Percentiles rank a stretch among this genome's conserved stretches.
These are phyloP conservation scores for Aspergillus sclerotioniger DNA, from an alignment of 495 filamentous ascomycete species.

Conservation along the genomic window DNA sequence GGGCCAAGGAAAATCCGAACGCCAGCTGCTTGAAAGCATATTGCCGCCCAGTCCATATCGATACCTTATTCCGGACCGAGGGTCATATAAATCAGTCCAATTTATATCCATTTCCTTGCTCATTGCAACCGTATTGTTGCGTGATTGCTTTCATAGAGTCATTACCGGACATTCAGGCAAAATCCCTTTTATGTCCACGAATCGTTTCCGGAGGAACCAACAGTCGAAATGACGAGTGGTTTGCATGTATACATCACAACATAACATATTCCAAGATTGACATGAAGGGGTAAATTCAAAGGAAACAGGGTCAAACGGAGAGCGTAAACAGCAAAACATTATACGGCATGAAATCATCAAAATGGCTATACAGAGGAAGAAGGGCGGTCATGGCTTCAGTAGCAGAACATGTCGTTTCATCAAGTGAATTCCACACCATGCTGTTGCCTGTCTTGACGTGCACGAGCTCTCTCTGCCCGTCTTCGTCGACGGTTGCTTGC, in stretches of 20 bases:
- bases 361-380: conserved; percentile 7
- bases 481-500: conserved; percentile 52
- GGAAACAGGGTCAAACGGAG: not conserved
- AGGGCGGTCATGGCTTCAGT: not conserved
- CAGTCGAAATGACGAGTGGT: not conserved
- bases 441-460: conserved; percentile 46
- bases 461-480: conserved; percentile 50
- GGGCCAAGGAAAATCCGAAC: not conserved
- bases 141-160: not conserved
- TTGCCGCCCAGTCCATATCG: not conserved
- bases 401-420: conserved; percentile 9
- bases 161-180: not conserved
- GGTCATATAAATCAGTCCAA: not conserved
- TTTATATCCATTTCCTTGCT: not conserved
- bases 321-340: not conserved
- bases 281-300: not conserved
- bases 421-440: conserved; percentile 46
- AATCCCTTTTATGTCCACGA: not conserved
- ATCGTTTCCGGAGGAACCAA: not conserved
- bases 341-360: conserved; percentile 3
- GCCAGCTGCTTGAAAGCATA: not conserved
- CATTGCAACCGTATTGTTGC: not conserved
- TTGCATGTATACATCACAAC: not conserved
- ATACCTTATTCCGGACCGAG: not conserved
- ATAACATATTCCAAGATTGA: not conserved